phyloP scores from a whole-genome alignment of 768 basidiomycete species.

The Lentinula boryana region DNA sequence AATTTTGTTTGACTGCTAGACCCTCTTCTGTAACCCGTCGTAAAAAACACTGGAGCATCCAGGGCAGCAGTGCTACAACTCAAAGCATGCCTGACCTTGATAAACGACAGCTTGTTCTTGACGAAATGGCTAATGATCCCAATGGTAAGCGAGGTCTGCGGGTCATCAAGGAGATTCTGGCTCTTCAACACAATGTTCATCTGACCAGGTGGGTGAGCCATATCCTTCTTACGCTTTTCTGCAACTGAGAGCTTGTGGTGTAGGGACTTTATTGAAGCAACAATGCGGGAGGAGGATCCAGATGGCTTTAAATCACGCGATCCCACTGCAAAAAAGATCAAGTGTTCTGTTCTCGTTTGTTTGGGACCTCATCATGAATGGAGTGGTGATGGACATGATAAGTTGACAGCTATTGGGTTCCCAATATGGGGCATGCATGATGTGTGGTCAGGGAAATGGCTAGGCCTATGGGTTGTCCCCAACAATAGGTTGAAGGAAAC shows the following conservation, averaged over 20 bases:
- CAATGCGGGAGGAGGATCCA: slow-evolving; percentile 17
- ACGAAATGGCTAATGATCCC: slow-evolving; percentile 28
- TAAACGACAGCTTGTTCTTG: slow-evolving; percentile 25
- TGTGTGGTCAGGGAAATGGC: slow-evolving; percentile 20
- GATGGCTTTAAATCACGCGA: slow-evolving; percentile 19
- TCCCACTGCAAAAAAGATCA: slow-evolving; percentile 20
- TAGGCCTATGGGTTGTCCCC: slow-evolving; percentile 24
- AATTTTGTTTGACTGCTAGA: slow-evolving; percentile 9
- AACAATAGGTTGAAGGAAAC: slow-evolving; percentile 18
- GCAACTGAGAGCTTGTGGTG: not conserved
- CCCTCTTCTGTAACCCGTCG: slow-evolving; percentile 23
- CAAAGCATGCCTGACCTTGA: slow-evolving; percentile 17
- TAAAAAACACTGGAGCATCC: slow-evolving; percentile 16
- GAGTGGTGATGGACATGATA: slow-evolving; percentile 29
- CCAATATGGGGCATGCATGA: slow-evolving; percentile 21
- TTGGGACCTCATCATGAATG: slow-evolving; percentile 26
- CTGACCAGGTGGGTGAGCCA: slow-evolving; percentile 16
- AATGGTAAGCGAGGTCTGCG: slow-evolving; percentile 19
- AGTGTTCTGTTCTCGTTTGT: slow-evolving; percentile 5
- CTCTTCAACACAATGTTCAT: slow-evolving; percentile 25
- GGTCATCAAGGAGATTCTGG: slow-evolving; percentile 22
- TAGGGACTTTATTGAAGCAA: slow-evolving; percentile 10
- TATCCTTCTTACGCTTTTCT: not conserved
- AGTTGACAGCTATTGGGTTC: slow-evolving; percentile 24
- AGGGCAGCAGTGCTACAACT: slow-evolving; percentile 24